Evolutionary conservation across 768 basidiomycete species (phyloP).

Genomic region (Suillus weaverae): DNA sequence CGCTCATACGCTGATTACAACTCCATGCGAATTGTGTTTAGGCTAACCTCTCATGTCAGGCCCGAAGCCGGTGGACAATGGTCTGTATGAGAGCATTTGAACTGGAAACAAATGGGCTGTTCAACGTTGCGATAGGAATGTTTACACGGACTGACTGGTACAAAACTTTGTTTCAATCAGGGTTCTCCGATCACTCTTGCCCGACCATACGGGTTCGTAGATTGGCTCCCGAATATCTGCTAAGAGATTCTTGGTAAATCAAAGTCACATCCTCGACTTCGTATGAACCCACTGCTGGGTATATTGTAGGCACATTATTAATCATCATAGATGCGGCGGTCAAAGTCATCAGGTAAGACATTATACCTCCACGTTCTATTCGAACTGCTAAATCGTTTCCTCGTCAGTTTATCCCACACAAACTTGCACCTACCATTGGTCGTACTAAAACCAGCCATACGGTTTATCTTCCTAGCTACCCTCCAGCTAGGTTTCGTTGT

Average conservation of each 20-base stretch:
- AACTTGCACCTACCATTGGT: not conserved
- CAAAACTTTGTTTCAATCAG: not conserved
- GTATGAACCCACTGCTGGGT: not conserved
- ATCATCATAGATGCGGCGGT: not conserved
- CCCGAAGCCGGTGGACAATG: not conserved
- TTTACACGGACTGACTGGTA: not conserved
- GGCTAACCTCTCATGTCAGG: slow-evolving; percentile 14
- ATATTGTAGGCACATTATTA: not conserved
- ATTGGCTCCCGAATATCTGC: not conserved
- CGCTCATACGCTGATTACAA: slow-evolving; percentile 1
- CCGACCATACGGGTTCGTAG: not conserved
- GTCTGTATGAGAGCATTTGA: not conserved
- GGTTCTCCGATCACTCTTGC: not conserved
- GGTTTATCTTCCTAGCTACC: slow-evolving; percentile 14
- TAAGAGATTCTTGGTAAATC: not conserved
- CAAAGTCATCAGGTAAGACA: not conserved
- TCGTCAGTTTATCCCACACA: not conserved
- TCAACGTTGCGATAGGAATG: slow-evolving; percentile 1
- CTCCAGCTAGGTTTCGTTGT: slow-evolving; percentile 20
- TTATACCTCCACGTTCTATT: not conserved
- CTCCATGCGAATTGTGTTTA: slow-evolving; percentile 13
- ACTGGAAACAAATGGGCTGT: not conserved
- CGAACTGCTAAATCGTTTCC: not conserved
- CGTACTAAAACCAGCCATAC: slow-evolving; percentile 14
- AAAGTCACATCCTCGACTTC: not conserved